Percentiles rank a stretch among this genome's conserved stretches.
phyloP scores from a whole-genome alignment of 1,284 basidiomycete species.

The Retiboletus flavoniger region DNA sequence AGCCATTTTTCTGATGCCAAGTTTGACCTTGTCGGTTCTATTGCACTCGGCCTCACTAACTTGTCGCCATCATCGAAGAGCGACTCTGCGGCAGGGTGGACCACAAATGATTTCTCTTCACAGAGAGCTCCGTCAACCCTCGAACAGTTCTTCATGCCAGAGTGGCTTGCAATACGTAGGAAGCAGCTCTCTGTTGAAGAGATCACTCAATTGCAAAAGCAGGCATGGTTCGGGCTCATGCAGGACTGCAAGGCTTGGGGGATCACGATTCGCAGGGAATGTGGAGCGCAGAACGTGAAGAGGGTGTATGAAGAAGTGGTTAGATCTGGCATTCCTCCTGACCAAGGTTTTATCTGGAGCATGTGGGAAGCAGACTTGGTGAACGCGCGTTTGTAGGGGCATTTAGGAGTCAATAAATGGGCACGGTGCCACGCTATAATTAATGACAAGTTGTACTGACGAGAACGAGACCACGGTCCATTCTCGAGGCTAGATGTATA shows the following conservation, averaged over 20 bases:
- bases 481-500: background rate
- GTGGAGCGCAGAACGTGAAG: constrained; percentile 47
- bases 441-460: background rate
- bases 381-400: constrained; percentile 18
- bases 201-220: constrained; percentile 49
- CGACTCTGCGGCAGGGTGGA: constrained; percentile 36
- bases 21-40: constrained; percentile 39
- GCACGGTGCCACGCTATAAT: background rate
- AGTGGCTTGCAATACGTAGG: constrained; percentile 58
- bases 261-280: constrained; percentile 46
- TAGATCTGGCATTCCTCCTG: constrained; percentile 47
- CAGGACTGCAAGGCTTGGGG: constrained; percentile 51
- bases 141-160: constrained; percentile 63
- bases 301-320: constrained; percentile 46
- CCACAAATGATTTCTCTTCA: constrained; percentile 35
- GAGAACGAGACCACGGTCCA: background rate
- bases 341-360: constrained; percentile 59
- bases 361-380: constrained; percentile 46
- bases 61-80: constrained; percentile 44
- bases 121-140: constrained; percentile 20
- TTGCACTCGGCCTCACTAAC: constrained; percentile 56
- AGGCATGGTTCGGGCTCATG: constrained; percentile 58
- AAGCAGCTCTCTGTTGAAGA: constrained; percentile 44
- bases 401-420: background rate
- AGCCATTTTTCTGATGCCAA: constrained; percentile 39